Percentiles rank a stretch among this genome's conserved stretches.
Conservation (phyloP, 441 rosid species). For the Jatropha podagrica region DNA sequence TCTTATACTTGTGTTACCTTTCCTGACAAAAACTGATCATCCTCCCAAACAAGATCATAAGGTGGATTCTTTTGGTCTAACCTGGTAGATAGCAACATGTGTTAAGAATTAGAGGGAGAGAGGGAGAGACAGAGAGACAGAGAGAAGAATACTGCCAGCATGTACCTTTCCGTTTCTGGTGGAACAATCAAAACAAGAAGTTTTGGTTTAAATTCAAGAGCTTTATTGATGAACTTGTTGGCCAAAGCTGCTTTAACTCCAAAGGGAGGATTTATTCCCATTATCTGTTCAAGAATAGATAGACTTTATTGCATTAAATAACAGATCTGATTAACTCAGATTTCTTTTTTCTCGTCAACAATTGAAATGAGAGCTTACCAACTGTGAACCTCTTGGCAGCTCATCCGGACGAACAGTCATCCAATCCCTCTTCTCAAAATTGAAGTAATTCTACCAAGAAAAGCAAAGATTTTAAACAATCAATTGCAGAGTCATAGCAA, state of each 20-base stretch:
- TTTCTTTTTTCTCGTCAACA: not conserved
- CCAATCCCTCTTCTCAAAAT: constrained; percentile 88
- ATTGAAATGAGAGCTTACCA: constrained; percentile 49
- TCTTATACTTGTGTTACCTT: constrained; percentile 47
- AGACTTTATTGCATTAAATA: not conserved
- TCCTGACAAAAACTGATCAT: constrained; percentile 59
- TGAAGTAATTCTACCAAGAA: constrained; percentile 59
- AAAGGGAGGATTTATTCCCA: constrained; percentile 98
- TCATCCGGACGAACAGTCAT: constrained; percentile 59
- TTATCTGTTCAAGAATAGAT: constrained; percentile 49
- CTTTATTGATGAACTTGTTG: constrained; percentile 72
- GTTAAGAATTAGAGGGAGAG: constrained; percentile 9
- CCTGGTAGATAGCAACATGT: constrained; percentile 43
- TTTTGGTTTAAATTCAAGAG: constrained; percentile 88
- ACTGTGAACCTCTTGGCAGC: constrained; percentile 62
- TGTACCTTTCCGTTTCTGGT: constrained; percentile 74
- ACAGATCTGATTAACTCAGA: constrained; percentile 9
- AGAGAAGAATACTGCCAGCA: constrained; percentile 4
- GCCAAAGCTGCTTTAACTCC: constrained; percentile 78
- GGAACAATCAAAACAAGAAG: constrained; percentile 90
- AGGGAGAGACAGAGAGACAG: constrained; percentile 22
- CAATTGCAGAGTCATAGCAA: constrained; percentile 2
- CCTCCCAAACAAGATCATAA: constrained; percentile 86
- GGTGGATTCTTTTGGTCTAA: constrained; percentile 60
- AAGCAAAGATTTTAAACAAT: constrained; percentile 16